Base-by-base conservation (phyloP, 2,329 filamentous ascomycete species). In the Akanthomyces dipterigenus region DNA sequence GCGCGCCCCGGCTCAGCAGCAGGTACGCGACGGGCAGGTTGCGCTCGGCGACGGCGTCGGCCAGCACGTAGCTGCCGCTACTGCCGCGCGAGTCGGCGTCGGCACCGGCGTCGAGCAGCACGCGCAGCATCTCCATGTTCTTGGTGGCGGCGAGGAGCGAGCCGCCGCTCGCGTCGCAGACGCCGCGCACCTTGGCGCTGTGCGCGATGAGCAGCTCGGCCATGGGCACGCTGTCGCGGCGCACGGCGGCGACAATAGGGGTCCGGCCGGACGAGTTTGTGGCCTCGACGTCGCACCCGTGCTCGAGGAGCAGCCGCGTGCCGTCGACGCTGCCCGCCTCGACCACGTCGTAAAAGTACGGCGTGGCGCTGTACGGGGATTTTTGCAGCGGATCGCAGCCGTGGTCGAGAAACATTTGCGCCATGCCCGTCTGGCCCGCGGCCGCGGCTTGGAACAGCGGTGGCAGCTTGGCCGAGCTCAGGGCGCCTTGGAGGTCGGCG, bases 371-470 rank as follows among this genome's bases (percentile, higher is more conserved):
- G 45, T 26, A 48, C 2, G 49, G 18, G 16, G 22, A 51, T 26
- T 22, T 38, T n/a, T 57, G 49, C 45, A 60, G n/a, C 5, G 53
- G 49, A 20, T 56, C 42, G 38, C 55, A 60, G 18, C 60, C 60
- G 24, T 31, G 16, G 16, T 50, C 55, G 12, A 61, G 28, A 5
- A 64, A n/a, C 40, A 61, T 22, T 46, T 56, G 53, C 11, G 56
- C 60, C 50, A 62, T 53, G 11, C 46, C 42, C 12, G 48, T 26
- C 28, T 63, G 62, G n/a, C 65, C 64, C 5, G 46, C 38, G 3
- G 58, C 46, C 36, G 63, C 55, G 16, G 67, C 66, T 24, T 64
- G 63, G 50, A 66, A 67, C n/a, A 68, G 57, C 18, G 67, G 65
- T n/a, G 67, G 64, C 18, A 51, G 72, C 11, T 53, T 46, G 22